Evolutionary conservation across 1,284 basidiomycete genomes (phyloP), one percentile per base, ranked within the genome.

Genomic region (Cutaneotrichosporon sp.): DNA sequence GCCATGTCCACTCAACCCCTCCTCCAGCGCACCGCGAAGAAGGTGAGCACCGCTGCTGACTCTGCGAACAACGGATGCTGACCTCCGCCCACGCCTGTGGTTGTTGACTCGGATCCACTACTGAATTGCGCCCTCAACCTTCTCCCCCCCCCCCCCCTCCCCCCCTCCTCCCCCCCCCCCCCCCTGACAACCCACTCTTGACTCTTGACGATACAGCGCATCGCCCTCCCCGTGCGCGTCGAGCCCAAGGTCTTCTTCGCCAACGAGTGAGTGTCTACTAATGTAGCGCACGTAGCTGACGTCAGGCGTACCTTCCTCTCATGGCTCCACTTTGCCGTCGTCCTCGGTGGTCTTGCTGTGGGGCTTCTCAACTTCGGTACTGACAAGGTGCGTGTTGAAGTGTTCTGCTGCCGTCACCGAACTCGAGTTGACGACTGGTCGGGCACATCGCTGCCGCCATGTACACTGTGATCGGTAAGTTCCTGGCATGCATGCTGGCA

Each of bases 1-100:
- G 42, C n/a, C 14, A 97, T 97, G 97, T 99, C 96, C 21, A 97
- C 94, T 62, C 97, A 98, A 81, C 97, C 97, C 22, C 87, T 99
- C 56, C 89, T 99, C 56, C 96, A 99, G 81, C 89, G 97, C 65
- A 97, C 95, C 18, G 91, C 93, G 3, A 87, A 89, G 58, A 97
- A 97, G 75, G 79, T 77, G 57, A 40, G 66, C 40, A 22, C 18
- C 2, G 51, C 13, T n/a, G 14, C 11, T 38, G 31, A 58, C 13
- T 50, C 31, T 36, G 26, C 26, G 26, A 26, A 18, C 55, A 14
- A 16, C 10, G 36, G 40, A 26, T 46, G 42, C 62, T 69, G 6
- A 73, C 75, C 4, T 72, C 73, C 56, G 72, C 51, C 49, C 73
- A 72, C 31, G 69, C 8, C 16, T 18, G 6, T 13, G 40, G n/a